Evolutionary conservation across 1,139 yeast species (phyloP), one percentile per base, ranked within the genome.

Genomic region (Lodderomyces jiufengensis): DNA sequence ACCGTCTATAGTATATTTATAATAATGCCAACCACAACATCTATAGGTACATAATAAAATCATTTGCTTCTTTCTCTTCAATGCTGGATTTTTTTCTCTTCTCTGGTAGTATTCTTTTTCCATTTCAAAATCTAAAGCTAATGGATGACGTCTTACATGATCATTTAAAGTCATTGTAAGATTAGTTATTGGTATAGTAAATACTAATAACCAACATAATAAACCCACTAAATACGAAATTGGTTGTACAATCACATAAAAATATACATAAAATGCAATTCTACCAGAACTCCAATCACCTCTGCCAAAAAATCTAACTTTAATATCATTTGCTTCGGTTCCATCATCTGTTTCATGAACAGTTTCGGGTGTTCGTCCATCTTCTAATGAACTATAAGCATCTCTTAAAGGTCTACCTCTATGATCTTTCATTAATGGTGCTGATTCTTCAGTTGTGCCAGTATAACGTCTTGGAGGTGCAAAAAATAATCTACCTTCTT

Each of bases 1-100:
- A 42, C 98, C 98, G 50, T 87, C 97, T 38, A 92, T 84, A 0
- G 98, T 92, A 57, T 86, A 90, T 64, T 92, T 92, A 66, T 90
- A 92, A 63, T 92, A 92, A 55, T 87, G 95, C 55, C 77, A 70
- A 1, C 97, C 97, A 49, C 88, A 79, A 39, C 95, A 87, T 50
- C 97, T 77, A 60, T 88, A 92, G 1, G 97, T 90, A 62, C 97
- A 87, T 76, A 73, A 48, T 74, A 69, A 69, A 55, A 63, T 66
- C 59, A 66, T 62, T 49, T 70, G 71, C 45, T 62, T 60, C 44
- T 51, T 65, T 39, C 51, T 59, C 32, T 45, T 55, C 29, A 37
- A 43, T 5, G 33, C 24, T 3, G 42, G 32, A 14, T 51, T 51
- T 24, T 27, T 28, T 31, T 48, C 54, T 11, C 51, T 49, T 11